These are phyloP conservation scores for Cladophialophora yegresii DNA, from an alignment of 2,329 filamentous ascomycete genomes.

Conservation along the genomic window DNA sequence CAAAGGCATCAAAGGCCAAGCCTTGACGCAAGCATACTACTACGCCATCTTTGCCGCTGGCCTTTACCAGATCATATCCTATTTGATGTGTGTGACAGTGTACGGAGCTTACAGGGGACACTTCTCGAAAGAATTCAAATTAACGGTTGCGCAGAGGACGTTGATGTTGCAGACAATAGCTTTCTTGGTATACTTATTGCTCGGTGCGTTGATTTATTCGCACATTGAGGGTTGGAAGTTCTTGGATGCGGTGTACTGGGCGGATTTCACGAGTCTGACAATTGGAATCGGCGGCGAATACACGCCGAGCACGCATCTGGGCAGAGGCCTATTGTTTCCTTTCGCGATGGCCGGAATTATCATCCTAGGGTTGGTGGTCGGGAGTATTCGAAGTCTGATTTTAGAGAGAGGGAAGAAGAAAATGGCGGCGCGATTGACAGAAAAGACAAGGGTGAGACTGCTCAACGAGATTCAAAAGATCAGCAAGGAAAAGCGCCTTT, in stretches of 20 bases:
- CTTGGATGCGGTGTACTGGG: conserved; percentile 58
- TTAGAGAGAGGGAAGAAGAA: conserved; percentile 45
- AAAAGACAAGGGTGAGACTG: conserved; percentile 41
- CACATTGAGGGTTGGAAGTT: conserved; percentile 56
- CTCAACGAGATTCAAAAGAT: conserved; percentile 35
- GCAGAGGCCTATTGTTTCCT: conserved; percentile 55
- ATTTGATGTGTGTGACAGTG: conserved; percentile 58
- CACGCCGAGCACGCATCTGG: conserved; percentile 53
- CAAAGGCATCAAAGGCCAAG: conserved; percentile 46
- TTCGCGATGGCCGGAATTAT: conserved; percentile 59
- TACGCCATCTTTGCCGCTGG: conserved; percentile 61
- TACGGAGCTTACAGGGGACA: conserved; percentile 57
- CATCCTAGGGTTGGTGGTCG: conserved; percentile 58
- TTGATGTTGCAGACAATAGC: conserved; percentile 50
- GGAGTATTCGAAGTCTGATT: conserved; percentile 50
- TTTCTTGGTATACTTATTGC: conserved; percentile 46
- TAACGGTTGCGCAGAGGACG: conserved; percentile 60
- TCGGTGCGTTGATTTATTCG: conserved; percentile 45
- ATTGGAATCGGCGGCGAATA: conserved; percentile 58
- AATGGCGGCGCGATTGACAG: conserved; percentile 41
- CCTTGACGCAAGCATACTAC: conserved; percentile 60
- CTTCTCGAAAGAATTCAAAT: conserved; percentile 58
- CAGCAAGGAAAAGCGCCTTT: conserved; percentile 9
- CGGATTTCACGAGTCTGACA: conserved; percentile 59
- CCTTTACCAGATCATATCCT: conserved; percentile 59